Conservation (phyloP, 306 rosid species). For the Biancaea sappan region DNA sequence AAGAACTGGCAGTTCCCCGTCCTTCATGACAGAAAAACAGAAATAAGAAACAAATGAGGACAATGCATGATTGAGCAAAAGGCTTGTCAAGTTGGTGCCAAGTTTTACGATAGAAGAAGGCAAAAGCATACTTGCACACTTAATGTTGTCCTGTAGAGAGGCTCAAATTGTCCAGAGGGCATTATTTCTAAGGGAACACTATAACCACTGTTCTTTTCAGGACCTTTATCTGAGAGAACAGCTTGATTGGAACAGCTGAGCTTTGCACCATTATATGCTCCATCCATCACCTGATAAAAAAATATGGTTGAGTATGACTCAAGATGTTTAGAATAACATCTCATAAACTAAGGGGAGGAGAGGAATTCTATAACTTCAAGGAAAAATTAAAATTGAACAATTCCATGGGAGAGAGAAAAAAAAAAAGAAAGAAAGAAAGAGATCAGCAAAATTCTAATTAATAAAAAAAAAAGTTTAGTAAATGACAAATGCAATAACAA, state of each 20-base stretch:
- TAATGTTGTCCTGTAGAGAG: slow-evolving; percentile 74
- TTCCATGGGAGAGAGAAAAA: slow-evolving; percentile 2
- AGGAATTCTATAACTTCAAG: neutral
- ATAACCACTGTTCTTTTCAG: slow-evolving; percentile 57
- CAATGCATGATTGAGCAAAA: neutral
- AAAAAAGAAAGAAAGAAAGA: too few species aligned
- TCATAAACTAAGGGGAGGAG: neutral
- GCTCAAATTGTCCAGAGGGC: slow-evolving; percentile 98
- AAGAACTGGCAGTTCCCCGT: slow-evolving; percentile 92
- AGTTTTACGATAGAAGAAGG: slow-evolving; percentile 13
- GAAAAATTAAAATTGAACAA: slow-evolving; percentile 7
- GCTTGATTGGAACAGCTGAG: slow-evolving; percentile 77
- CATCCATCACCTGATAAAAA: slow-evolving; percentile 75
- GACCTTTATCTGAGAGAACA: slow-evolving; percentile 67
- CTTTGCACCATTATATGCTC: slow-evolving; percentile 75
- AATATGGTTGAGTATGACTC: slow-evolving; percentile 13
- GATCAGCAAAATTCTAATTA: neutral
- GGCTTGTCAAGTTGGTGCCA: slow-evolving; percentile 5
- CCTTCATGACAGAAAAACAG: slow-evolving; percentile 51
- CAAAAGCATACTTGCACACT: slow-evolving; percentile 69
- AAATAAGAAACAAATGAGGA: slow-evolving; percentile 18
- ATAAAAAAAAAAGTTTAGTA: slow-evolving; percentile 3
- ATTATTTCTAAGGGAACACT: slow-evolving; percentile 78
- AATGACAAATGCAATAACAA: slow-evolving; percentile 8
- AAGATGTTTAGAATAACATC: slow-evolving; percentile 19